Percentiles rank a stretch among this genome's conserved stretches.
These are phyloP conservation scores for Marasmius oreades DNA, from an alignment of 1,284 basidiomycete genomes.

Conservation along the genomic window DNA sequence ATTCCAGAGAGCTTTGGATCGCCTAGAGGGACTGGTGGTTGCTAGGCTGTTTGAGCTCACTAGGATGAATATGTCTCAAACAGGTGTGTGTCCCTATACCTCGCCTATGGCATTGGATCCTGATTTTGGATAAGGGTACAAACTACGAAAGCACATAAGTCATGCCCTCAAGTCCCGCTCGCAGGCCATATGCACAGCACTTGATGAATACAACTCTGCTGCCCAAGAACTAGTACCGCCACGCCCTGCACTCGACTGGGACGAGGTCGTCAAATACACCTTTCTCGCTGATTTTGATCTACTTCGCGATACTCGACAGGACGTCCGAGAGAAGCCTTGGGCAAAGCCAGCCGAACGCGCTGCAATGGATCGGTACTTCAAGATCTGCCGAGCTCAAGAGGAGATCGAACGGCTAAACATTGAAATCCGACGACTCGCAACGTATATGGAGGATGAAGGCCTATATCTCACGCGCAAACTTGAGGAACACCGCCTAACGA, in stretches of 20 bases:
- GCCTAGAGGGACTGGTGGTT: constrained; percentile 20
- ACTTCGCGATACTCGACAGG: background rate
- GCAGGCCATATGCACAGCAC: constrained; percentile 1
- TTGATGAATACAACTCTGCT: constrained; percentile 3
- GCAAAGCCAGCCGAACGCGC: too few relatives aligned
- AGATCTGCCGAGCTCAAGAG: too few relatives aligned
- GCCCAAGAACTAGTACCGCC: constrained; percentile 8
- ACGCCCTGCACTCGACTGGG: background rate
- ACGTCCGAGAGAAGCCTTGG: too few relatives aligned
- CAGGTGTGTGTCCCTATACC: background rate
- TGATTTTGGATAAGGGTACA: constrained; percentile 3
- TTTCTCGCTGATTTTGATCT: background rate
- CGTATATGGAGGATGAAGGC: too few relatives aligned
- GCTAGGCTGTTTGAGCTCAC: constrained; percentile 24
- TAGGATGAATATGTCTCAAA: too few relatives aligned
- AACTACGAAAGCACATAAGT: constrained; percentile 2
- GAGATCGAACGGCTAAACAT: too few relatives aligned
- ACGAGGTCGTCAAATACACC: background rate
- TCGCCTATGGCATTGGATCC: background rate
- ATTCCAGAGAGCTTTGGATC: constrained; percentile 18
- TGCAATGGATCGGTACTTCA: too few relatives aligned
- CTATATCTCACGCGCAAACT: too few relatives aligned
- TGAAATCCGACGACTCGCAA: too few relatives aligned
- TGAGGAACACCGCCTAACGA: too few relatives aligned
- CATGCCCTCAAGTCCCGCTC: too few relatives aligned